phyloP scores from a whole-genome alignment of 1,284 basidiomycete species.

The Marasmius oreades region DNA sequence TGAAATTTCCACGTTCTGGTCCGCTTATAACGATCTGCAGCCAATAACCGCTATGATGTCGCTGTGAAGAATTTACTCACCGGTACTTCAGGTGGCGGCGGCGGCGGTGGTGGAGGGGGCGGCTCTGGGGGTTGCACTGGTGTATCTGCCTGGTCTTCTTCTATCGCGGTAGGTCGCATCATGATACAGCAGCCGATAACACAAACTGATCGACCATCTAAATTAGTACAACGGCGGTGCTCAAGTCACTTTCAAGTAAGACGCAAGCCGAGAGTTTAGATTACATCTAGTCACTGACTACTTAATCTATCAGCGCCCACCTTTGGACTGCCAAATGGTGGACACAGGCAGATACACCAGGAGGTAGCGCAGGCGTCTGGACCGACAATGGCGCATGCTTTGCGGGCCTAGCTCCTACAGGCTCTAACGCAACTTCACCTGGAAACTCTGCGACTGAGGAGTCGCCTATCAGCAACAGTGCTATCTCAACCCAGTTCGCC shows the following conservation, averaged over 20 bases:
- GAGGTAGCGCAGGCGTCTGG: constrained; percentile 27
- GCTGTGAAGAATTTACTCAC: constrained; percentile 50
- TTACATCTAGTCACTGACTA: background rate
- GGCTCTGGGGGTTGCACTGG: constrained; percentile 36
- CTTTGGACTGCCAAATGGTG: constrained; percentile 61
- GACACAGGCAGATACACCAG: constrained; percentile 32
- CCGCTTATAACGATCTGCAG: constrained; percentile 28
- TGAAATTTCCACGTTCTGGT: background rate
- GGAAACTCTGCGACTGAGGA: background rate
- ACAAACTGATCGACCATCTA: background rate
- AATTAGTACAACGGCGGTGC: constrained; percentile 44
- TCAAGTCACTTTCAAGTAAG: constrained; percentile 38
- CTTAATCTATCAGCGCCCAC: constrained; percentile 30
- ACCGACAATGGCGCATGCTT: constrained; percentile 27
- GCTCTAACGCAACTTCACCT: background rate
- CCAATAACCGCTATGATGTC: constrained; percentile 48
- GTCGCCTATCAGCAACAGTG: background rate
- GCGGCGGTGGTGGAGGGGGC: constrained; percentile 26
- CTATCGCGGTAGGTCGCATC: constrained; percentile 33
- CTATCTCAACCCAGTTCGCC: too few relatives aligned
- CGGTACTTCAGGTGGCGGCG: constrained; percentile 26
- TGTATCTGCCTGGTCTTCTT: constrained; percentile 43
- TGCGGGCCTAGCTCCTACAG: constrained; percentile 5
- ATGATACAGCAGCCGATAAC: too few relatives aligned
- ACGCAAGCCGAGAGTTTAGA: background rate